Evolutionary conservation across 805 yeast species (phyloP), one percentile per base, ranked within the genome.

Genomic region (Lipomyces kockii): DNA sequence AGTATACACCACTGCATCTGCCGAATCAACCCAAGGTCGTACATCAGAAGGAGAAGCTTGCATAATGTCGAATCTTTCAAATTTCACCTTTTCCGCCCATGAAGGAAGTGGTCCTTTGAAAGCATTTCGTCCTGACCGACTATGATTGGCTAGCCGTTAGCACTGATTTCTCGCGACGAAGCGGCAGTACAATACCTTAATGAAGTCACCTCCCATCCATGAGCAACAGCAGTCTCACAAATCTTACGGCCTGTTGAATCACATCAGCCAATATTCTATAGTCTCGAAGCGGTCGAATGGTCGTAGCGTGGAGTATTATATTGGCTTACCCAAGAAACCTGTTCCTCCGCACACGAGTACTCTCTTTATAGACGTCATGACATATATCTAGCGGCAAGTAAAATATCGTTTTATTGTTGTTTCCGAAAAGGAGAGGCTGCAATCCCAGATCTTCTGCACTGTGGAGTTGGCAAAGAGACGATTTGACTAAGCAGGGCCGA

Each of bases 121-220:
- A 4, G 65, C 57, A 14, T 14, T 22, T 8, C 17, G n/a, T 34
- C 70, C 70, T 2, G 70, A 67, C 22, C 70, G 70, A 43, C 70
- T 67, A 53, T 5, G 27, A 49, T 22, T n/a, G 22, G 14, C 27
- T 8, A 6, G 37, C 14, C 25, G 25, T 29, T 17, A 27, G 39
- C 25, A 49, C 58, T 22, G 17, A 27, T 20, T 12, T 7, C 5
- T 14, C 6, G 27, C 4, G 35, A 6, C 9, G 7, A 53, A 25
- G 9, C 25, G 32, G 8, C 29, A 8, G 2, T 12, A 22, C 8
- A n/a, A 6, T 65, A 65, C 71, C 71, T 68, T 39, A 68, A 34
- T 32, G 69, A 68, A 3, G 71, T 68, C 7, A 68, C 71, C 5
- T 53, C 53, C 70, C 70, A 68, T 27, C 71, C 71, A 53, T 65